These are phyloP conservation scores for Fraxinus americana DNA, from an alignment of 257 asterid species.

Conservation along the genomic window DNA sequence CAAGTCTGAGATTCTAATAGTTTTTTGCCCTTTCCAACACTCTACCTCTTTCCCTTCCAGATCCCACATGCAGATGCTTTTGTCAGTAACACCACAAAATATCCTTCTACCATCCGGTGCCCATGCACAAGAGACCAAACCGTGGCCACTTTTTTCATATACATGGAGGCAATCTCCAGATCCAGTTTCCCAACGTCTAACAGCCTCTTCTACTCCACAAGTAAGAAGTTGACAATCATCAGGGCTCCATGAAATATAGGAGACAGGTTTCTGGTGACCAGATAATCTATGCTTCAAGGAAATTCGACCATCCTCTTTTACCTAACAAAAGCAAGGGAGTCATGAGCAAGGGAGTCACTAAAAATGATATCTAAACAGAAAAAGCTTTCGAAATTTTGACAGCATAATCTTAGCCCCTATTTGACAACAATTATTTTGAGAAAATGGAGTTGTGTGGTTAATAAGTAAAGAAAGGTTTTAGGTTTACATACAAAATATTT, in stretches of 20 bases:
- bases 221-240: slow-evolving; percentile 27
- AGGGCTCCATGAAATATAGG: slow-evolving; percentile 28
- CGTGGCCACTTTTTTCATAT: slow-evolving; percentile 14
- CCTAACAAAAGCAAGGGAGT: slow-evolving; percentile 5
- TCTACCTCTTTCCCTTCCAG: slow-evolving; percentile 21
- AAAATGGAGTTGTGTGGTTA: too few species aligned
- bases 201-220: slow-evolving; percentile 27
- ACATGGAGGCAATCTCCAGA: slow-evolving; percentile 22
- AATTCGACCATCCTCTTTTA: slow-evolving; percentile 18
- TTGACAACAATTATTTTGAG: too few species aligned
- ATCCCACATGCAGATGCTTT: slow-evolving; percentile 32
- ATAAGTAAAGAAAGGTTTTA: too few species aligned
- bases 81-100: slow-evolving; percentile 11
- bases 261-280: slow-evolving; percentile 26
- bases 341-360: neutral
- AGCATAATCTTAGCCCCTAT: neutral
- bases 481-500: too few species aligned
- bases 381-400: neutral
- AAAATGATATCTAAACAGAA: neutral
- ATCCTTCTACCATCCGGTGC: slow-evolving; percentile 27
- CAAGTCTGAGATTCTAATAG: slow-evolving; percentile 9
- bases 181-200: slow-evolving; percentile 24
- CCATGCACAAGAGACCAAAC: slow-evolving; percentile 32
- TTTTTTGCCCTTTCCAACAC: slow-evolving; percentile 9
- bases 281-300: slow-evolving; percentile 20